Evolutionary conservation across 495 filamentous ascomycete genomes (phyloP).

Genomic region (Penicillium mononematosum): DNA sequence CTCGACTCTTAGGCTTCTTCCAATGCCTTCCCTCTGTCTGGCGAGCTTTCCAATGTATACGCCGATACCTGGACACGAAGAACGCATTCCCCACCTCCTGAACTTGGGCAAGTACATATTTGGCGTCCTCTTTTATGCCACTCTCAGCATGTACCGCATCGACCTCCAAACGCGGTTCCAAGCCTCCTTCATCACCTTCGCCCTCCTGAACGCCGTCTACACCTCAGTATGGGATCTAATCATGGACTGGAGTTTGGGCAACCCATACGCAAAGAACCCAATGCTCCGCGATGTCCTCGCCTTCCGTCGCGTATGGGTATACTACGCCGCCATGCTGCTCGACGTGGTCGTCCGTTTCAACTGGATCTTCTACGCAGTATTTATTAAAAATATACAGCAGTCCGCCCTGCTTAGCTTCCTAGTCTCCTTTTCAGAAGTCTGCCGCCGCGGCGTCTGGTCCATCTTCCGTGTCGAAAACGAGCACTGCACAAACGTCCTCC

Average conservation of each 20-base stretch:
- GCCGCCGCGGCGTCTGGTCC: constrained; percentile 81
- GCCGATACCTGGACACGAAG: constrained; percentile 82
- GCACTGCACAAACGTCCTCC: constrained; percentile 82
- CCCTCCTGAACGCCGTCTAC: constrained; percentile 77
- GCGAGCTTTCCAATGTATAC: constrained; percentile 85
- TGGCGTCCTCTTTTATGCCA: constrained; percentile 75
- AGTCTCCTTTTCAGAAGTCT: constrained; percentile 72
- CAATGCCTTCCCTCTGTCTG: constrained; percentile 78
- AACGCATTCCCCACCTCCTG: constrained; percentile 86
- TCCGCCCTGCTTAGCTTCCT: constrained; percentile 74
- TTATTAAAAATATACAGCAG: constrained; percentile 72
- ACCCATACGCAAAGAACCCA: constrained; percentile 64
- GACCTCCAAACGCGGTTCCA: constrained; percentile 53
- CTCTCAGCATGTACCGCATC: constrained; percentile 79
- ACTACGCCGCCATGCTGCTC: constrained; percentile 79
- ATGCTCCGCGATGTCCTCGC: constrained; percentile 79
- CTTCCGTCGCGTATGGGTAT: constrained; percentile 72
- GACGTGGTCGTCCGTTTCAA: constrained; percentile 90
- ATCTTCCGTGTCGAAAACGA: constrained; percentile 96
- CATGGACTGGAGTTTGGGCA: constrained; percentile 91
- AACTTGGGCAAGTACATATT: constrained; percentile 91
- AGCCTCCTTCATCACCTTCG: constrained; percentile 75
- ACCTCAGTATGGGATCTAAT: constrained; percentile 91
- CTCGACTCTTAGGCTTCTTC: constrained; percentile 82
- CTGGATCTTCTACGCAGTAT: constrained; percentile 94